A percentile compares a stretch with the other conserved stretches of the same genome.
Conservation (phyloP, 2,329 filamentous ascomycete genomes). For the Clonostachys rhizophaga region DNA sequence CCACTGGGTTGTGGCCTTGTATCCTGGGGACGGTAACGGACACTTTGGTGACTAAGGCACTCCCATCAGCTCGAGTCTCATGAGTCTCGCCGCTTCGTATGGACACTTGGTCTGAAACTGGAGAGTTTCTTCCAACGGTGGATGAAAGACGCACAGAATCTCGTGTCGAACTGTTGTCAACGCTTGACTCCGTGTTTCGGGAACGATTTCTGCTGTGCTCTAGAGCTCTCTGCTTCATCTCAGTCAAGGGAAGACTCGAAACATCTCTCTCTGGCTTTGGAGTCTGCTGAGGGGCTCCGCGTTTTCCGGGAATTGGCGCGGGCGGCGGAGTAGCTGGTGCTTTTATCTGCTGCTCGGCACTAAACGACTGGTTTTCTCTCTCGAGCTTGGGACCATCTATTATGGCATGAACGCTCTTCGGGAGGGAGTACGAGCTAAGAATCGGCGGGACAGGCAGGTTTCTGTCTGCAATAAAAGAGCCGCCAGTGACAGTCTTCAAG, state of each 20-base stretch:
- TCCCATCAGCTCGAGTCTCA: conserved; percentile 6
- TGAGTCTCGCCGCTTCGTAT: conserved; percentile 10
- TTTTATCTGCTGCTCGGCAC: background rate
- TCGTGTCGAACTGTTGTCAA: background rate
- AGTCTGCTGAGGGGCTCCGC: no score
- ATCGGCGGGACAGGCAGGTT: conserved; percentile 10
- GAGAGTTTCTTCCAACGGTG: conserved; percentile 3
- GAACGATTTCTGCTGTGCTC: no score
- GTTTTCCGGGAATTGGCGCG: no score
- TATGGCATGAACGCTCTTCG: background rate
- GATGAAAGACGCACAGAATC: no score
- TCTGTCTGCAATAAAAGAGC: conserved; percentile 9
- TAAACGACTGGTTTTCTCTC: background rate
- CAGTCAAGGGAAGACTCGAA: no score
- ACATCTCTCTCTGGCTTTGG: no score
- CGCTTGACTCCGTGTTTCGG: no score
- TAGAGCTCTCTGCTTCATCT: no score
- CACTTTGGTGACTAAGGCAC: conserved; percentile 5
- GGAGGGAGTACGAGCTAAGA: conserved; percentile 5
- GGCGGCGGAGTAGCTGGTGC: no score
- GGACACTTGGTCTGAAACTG: conserved; percentile 5
- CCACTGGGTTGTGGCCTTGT: conserved; percentile 11
- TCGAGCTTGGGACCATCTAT: background rate
- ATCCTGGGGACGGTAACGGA: conserved; percentile 6
- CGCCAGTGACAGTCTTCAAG: conserved; percentile 12